Evolutionary conservation across 495 filamentous ascomycete genomes (phyloP), one percentile per base, ranked within the genome.

Genomic region (Emericellopsis terricola): DNA sequence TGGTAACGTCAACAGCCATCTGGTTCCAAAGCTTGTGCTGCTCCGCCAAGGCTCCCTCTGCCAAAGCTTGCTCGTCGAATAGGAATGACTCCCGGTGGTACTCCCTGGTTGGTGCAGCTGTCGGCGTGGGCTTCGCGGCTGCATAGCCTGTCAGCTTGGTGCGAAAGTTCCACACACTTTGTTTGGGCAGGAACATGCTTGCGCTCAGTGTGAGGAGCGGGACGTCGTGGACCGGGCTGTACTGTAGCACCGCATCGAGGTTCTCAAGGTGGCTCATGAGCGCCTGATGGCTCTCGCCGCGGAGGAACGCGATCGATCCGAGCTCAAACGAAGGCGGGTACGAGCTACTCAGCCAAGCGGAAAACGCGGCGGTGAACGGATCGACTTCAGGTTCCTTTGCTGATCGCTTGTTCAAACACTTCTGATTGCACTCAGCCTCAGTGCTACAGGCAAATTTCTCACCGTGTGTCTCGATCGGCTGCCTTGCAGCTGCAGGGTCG

Each of bases 241-340:
- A 13, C 3, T 75, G 74, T 49, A 70, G 71, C 50, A 73, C 74
- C 15, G 69, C 69, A 8, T 66, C 69, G 19, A 60, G 57, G 26
- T 48, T 51, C 43, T 76, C 73, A 8, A 78, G 50, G 40, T 68
- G 62, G 19, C 62, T 45, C 44, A 76, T 73, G 48, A 68, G 74
- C 17, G 62, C 61, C 29, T 62, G 56, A 38, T 76, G 70, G 13
- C 60, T 56, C 33, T 64, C 33, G 27, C 57, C 55, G 19, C 71
- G 67, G 45, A 74, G 69, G 61, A 70, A 75, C 18, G 68, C 51
- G 8, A 76, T 56, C 35, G 64, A 61, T 5, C 71, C 73, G 36
- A 76, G 65, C 46, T 76, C 71, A 38, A 77, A 77, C 47, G 74
- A 75, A 31, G 67, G 69, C 49, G 64, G 66, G 43, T 68, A 66